phyloP scores from a whole-genome alignment of 2,329 filamentous ascomycete species.

The Macrophomina phaseolina region DNA sequence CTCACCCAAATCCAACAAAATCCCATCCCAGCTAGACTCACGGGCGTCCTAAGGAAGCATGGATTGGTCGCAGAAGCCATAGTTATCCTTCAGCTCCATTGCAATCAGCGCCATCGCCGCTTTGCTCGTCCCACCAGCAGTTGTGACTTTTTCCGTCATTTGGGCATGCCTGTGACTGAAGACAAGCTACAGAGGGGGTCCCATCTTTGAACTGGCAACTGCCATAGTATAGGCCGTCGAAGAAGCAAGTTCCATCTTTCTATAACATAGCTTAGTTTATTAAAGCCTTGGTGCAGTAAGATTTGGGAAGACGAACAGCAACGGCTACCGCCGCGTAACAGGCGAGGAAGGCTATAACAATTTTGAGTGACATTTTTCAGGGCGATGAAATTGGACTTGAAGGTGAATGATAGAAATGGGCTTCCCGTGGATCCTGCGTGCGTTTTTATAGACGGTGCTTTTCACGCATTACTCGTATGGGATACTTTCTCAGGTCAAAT shows the following conservation, averaged over 20 bases:
- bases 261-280: not conserved
- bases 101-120: not conserved
- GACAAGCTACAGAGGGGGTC: not conserved
- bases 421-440: not conserved
- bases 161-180: constrained; percentile 1
- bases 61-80: too few species aligned
- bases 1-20: too few species aligned
- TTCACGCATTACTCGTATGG: not conserved
- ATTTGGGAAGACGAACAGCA: constrained; percentile 2
- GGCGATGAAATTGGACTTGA: not conserved
- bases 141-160: not conserved
- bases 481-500: not conserved
- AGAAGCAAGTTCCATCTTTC: constrained; percentile 1
- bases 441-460: not conserved
- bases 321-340: not conserved
- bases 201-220: constrained; percentile 5
- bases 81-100: constrained; percentile 31
- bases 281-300: not conserved
- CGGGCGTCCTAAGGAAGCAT: too few species aligned
- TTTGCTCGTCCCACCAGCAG: constrained; percentile 3
- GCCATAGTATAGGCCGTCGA: constrained; percentile 2
- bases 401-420: not conserved
- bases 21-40: too few species aligned
- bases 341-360: not conserved
- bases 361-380: not conserved